Evolutionary conservation across 495 filamentous ascomycete species (phyloP).

Genomic region (Annulohypoxylon moriforme): DNA sequence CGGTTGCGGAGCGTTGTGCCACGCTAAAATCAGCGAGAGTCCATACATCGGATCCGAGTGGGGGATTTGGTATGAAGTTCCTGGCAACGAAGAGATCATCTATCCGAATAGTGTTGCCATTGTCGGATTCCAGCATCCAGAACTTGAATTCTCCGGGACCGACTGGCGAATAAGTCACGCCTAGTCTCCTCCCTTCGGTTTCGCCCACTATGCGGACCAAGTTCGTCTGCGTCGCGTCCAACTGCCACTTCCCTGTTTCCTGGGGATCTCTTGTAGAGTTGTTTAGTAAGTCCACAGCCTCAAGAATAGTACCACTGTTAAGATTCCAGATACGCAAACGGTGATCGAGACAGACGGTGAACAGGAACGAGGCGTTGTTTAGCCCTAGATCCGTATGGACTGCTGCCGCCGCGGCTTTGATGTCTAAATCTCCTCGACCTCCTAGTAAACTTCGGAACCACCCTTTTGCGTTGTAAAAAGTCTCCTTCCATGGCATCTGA

Average conservation of each 20-base stretch:
- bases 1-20: slow-evolving; percentile 53
- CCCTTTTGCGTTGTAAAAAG: slow-evolving; percentile 79
- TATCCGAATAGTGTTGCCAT: slow-evolving; percentile 70
- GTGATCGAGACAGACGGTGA: slow-evolving; percentile 88
- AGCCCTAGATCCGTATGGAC: slow-evolving; percentile 65
- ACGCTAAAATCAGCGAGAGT: slow-evolving; percentile 86
- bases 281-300: slow-evolving; percentile 49
- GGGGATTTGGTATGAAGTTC: slow-evolving; percentile 73
- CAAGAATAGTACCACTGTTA: slow-evolving; percentile 73
- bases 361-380: slow-evolving; percentile 67
- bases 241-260: slow-evolving; percentile 72
- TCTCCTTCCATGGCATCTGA: slow-evolving; percentile 78
- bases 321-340: slow-evolving; percentile 88
- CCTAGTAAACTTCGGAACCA: slow-evolving; percentile 81
- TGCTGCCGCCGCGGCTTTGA: slow-evolving; percentile 44
- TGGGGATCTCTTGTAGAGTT: slow-evolving; percentile 58
- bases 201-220: slow-evolving; percentile 78
- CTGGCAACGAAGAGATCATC: slow-evolving; percentile 73
- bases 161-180: slow-evolving; percentile 87
- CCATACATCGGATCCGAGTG: slow-evolving; percentile 82
- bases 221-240: slow-evolving; percentile 78
- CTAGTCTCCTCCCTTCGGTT: slow-evolving; percentile 72
- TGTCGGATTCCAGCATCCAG: slow-evolving; percentile 78
- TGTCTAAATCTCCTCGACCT: slow-evolving; percentile 57
- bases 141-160: slow-evolving; percentile 94